Conservation (phyloP, 257 asterid species). For the Primulina eburnea region DNA sequence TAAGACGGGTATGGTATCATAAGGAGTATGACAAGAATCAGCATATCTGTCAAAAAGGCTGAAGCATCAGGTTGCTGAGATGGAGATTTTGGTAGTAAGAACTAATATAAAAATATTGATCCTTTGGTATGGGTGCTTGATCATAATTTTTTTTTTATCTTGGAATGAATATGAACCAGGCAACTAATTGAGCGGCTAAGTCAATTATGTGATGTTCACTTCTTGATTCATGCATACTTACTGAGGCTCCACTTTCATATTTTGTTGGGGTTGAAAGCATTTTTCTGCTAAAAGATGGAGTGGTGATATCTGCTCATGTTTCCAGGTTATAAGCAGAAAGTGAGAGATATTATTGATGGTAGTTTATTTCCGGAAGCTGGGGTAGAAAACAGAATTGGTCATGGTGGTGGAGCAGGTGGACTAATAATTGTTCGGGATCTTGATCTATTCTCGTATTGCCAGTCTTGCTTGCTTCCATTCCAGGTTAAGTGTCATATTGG, state of each 20-base stretch:
- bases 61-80: background rate
- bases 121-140: conserved; percentile 1
- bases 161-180: conserved; percentile 3
- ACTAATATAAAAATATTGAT: background rate
- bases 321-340: conserved; percentile 77
- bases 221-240: background rate
- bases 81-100: background rate
- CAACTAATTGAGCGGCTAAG: background rate
- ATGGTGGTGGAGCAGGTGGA: conserved; percentile 92
- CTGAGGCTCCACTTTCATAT: background rate
- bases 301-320: conserved; percentile 4
- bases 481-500: conserved; percentile 91
- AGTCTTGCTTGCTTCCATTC: conserved; percentile 94
- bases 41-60: background rate
- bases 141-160: background rate
- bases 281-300: background rate
- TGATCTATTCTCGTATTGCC: conserved; percentile 88
- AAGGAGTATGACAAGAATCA: background rate
- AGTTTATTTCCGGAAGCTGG: conserved; percentile 95
- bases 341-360: conserved; percentile 68
- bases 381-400: conserved; percentile 62
- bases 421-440: conserved; percentile 92
- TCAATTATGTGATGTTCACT: too few species aligned
- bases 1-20: background rate
- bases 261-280: background rate